Evolutionary conservation across 805 yeast genomes (phyloP).

Genomic region (Tetrapisispora phaffii): DNA sequence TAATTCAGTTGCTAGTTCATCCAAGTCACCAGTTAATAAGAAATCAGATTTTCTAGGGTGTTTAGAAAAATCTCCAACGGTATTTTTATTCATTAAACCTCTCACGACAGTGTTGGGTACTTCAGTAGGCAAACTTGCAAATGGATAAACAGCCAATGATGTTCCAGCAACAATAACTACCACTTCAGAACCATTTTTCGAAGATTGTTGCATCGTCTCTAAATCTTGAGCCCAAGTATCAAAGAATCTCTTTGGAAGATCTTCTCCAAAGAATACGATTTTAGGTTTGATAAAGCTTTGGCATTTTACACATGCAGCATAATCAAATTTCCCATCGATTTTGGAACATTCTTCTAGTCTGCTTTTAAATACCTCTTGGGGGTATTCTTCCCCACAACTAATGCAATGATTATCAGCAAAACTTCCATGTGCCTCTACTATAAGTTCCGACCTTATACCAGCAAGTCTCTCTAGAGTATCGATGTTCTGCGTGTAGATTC

Average conservation of each 20-base stretch:
- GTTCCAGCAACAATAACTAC: constrained; percentile 88
- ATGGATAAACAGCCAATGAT: constrained; percentile 80
- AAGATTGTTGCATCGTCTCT: constrained; percentile 9
- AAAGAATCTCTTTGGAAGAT: constrained; percentile 63
- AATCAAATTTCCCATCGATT: constrained; percentile 14
- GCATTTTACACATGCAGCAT: constrained; percentile 51
- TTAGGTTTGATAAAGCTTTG: constrained; percentile 80
- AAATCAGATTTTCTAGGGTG: constrained; percentile 52
- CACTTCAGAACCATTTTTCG: constrained; percentile 35
- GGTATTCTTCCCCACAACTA: constrained; percentile 52
- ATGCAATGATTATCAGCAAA: constrained; percentile 81
- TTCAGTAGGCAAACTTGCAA: constrained; percentile 73
- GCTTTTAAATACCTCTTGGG: constrained; percentile 35
- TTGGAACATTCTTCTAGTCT: constrained; percentile 25
- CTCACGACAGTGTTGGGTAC: constrained; percentile 41
- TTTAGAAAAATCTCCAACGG: constrained; percentile 60
- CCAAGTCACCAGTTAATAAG: constrained; percentile 53
- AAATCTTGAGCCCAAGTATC: constrained; percentile 52
- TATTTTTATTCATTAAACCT: constrained; percentile 62
- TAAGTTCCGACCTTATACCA: constrained; percentile 51
- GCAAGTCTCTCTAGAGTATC: constrained; percentile 86
- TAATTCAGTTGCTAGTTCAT: constrained; percentile 46
- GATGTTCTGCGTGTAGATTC: constrained; percentile 87
- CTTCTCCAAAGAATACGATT: constrained; percentile 91
- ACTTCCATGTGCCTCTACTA: constrained; percentile 93